Evolutionary conservation across 2,329 filamentous ascomycete genomes (phyloP).

Genomic region (Fusarium tricinctum): DNA sequence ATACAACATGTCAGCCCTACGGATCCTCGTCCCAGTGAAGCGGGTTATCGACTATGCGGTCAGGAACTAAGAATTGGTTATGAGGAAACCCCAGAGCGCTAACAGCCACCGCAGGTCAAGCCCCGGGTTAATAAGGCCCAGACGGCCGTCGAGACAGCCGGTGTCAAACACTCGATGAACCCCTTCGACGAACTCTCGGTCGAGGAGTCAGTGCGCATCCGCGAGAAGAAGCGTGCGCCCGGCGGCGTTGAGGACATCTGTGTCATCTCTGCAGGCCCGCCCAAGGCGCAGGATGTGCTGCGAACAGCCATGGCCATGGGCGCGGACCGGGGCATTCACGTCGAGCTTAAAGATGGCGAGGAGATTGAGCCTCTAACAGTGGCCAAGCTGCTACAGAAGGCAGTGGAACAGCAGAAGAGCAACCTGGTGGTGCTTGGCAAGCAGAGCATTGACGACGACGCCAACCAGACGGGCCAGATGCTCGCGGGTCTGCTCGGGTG

Average conservation of each 20-base stretch:
- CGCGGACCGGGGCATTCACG: slow-evolving; percentile 90
- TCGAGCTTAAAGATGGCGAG: slow-evolving; percentile 81
- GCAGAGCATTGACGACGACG: slow-evolving; percentile 98
- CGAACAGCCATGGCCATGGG: slow-evolving; percentile 99
- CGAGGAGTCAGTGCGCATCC: slow-evolving; percentile 94
- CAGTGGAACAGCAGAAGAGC: slow-evolving; percentile 85
- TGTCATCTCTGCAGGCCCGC: slow-evolving; percentile 86
- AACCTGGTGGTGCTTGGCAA: slow-evolving; percentile 96
- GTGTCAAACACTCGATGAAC: slow-evolving; percentile 98
- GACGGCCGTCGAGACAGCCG: slow-evolving; percentile 91
- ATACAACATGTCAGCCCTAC: slow-evolving; percentile 70
- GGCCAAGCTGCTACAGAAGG: slow-evolving; percentile 86
- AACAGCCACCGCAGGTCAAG: slow-evolving; percentile 67
- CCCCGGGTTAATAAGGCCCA: slow-evolving; percentile 77
- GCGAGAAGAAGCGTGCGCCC: slow-evolving; percentile 82
- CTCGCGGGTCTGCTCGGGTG: slow-evolving; percentile 91
- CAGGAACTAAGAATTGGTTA: slow-evolving; percentile 51
- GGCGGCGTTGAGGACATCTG: slow-evolving; percentile 91
- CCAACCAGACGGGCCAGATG: slow-evolving; percentile 98
- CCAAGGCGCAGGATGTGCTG: slow-evolving; percentile 89
- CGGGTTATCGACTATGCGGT: slow-evolving; percentile 90
- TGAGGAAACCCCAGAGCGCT: slow-evolving; percentile 22
- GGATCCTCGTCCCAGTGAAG: slow-evolving; percentile 86
- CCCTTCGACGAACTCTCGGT: slow-evolving; percentile 98
- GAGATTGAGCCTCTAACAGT: slow-evolving; percentile 91